Base-by-base conservation (phyloP, 768 basidiomycete species). In the Boletus coccyginus region DNA sequence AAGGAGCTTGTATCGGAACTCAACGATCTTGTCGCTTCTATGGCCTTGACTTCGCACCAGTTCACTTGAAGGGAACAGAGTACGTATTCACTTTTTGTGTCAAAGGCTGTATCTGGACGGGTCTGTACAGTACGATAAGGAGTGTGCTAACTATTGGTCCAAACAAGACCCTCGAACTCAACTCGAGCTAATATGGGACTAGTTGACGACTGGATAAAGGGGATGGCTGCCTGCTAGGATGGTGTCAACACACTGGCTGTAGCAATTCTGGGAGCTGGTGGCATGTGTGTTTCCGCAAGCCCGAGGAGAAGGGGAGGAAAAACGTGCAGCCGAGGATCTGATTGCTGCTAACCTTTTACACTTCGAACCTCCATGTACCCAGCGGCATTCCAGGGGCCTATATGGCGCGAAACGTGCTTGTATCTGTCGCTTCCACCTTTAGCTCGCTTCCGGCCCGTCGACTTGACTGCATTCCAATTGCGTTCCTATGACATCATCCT, bases 401-500 rank as follows among this genome's bases (percentile, higher is more conserved):
- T 29, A 31, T 40, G 19, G 7, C 24, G n/a, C 16, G 36, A 14
- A 14, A 10, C 17, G 16, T 33, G 7, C 16, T 40, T 27, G 35
- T 2, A 17, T 50, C 41, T 27, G 47, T 27, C n/a, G 13, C n/a
- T n/a, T 3, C 10, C 12, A 14, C 33, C 24, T n/a, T 47, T 17
- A 35, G 43, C 17, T 36, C 35, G 27, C 17, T 29, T n/a, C n/a
- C 2, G 11, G 32, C 24, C 33, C 44, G 46, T 55, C 27, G 19
- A 42, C 43, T 9, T 19, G 3, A 19, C 19, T 10, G 55, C 24
- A 60, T 62, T 50, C 48, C 50, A 48, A 46, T 16, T 9, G 43
- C 46, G 50, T 46, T 43, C 62, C 48, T 41, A 60, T 64, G 62
- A 64, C 44, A 27, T 63, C 61, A 62, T 50, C 24, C 16, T 31